Percentiles rank a stretch among this genome's conserved stretches.
Evolutionary conservation across 371 early-diverging fungal species (phyloP).

Genomic region (Mucor racemosus): DNA sequence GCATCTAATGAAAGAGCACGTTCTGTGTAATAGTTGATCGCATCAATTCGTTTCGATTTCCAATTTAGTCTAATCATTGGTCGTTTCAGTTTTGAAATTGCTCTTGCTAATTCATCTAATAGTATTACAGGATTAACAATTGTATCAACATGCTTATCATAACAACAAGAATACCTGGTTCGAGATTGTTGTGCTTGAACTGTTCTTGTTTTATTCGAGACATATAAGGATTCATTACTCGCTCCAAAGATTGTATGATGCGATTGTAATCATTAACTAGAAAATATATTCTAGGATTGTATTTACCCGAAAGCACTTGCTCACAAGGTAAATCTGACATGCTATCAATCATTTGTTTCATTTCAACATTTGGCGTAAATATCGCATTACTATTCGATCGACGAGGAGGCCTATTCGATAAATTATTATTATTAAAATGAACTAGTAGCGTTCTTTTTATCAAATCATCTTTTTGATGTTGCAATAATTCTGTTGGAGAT

Average conservation of each 20-base stretch:
- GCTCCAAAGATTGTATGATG: conserved; percentile 10
- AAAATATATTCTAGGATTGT: conserved; percentile 5
- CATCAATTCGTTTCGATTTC: conserved; percentile 64
- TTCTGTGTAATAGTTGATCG: conserved; percentile 72
- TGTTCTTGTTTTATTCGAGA: not conserved
- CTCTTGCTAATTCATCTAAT: not conserved
- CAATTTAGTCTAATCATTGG: conserved; percentile 3
- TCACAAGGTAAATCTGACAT: not conserved
- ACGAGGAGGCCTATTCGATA: not conserved
- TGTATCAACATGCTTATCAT: not conserved
- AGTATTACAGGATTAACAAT: not conserved
- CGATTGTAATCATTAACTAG: conserved; percentile 14
- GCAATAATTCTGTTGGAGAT: conserved; percentile 33
- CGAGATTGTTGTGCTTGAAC: not conserved
- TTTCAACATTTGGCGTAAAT: not conserved
- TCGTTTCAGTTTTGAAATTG: not conserved
- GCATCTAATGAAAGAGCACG: conserved; percentile 63
- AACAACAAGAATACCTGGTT: not conserved
- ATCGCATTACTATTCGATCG: not conserved
- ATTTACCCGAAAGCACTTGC: conserved; percentile 14
- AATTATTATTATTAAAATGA: not conserved
- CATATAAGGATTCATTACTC: not conserved
- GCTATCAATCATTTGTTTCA: conserved; percentile 1
- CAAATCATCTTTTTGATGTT: conserved; percentile 31
- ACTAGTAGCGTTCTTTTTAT: conserved; percentile 24